Evolutionary conservation across 1,284 basidiomycete species (phyloP), one percentile per base, ranked within the genome.

Genomic region (Pascua sp.): DNA sequence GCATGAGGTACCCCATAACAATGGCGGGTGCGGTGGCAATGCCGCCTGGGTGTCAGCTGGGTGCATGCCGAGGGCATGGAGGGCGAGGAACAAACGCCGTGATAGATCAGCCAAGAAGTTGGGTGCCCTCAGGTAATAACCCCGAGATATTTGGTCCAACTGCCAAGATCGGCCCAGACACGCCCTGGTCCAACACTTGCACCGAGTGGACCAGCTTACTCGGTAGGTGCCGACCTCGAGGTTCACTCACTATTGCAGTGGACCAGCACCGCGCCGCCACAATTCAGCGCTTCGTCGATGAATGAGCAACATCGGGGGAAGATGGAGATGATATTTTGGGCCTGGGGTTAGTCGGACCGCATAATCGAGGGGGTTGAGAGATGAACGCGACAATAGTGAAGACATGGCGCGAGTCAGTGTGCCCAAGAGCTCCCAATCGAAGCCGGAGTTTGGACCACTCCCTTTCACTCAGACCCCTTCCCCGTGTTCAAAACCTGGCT

Each of bases 1-100:
- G 86, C 91, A 93, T 94, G 37, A 91, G 87, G 69, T 90, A 94
- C 84, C 92, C 92, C 54, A 93, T 88, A 38, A 92, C 89, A 56
- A 94, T 91, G 0, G 90, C 84, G 0, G 91, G 90, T 0, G 90
- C 90, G 11, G 91, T 81, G 53, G 87, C 88, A 67, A 93, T 94
- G 2, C 91, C 91, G 49, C 89, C 89, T 91, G 64, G 10, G 16
- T 15, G 61, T 52, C 47, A 63, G 55, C 45, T 40, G 46, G n/a
- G 13, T 42, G 18, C 39, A 18, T 4, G 24, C 24, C 3, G 24
- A 32, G 7, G 24, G 24, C 24, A 32, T 32, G 24, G 24, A 32
- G 3, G 24, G 24, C 24, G 7, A 32, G 24, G 7, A 32, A 32
- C 24, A 32, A 32, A 32, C 24, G 24, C 24, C 24, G 24, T 32